Evolutionary conservation across 2,329 filamentous ascomycete species (phyloP), one percentile per base, ranked within the genome.

Genomic region (Grosmannia serpens): DNA sequence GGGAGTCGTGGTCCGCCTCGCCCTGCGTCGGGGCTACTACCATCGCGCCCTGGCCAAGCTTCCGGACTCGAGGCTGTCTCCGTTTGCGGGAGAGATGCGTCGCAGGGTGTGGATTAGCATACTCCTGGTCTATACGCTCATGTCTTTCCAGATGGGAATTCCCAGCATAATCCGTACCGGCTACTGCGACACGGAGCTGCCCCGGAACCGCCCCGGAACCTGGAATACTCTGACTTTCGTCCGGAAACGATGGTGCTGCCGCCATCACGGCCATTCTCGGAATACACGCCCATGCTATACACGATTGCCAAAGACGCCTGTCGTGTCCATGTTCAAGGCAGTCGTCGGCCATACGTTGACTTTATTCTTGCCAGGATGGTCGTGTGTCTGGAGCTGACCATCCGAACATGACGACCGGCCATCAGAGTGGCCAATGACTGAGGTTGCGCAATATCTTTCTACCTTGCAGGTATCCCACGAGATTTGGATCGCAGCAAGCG

Each of bases 351-450:
- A 60, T 26, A 57, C 54, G 13, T 51, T n/a, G 77, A 81, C 57
- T 80, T 77, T 50, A 68, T 81, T 1, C 70, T 81, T 1, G 78
- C 78, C 0, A 73, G 74, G 9, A 79, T 79, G 73, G 73, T 81
- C 17, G 64, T 81, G 3, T 81, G 75, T 58, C 53, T 60, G 9
- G 58, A 60, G 31, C 10, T 33, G 31, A 33, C 31, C 31, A 33
- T 33, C 31, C 31, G 31, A 10, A 33, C 31, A 33, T 10, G 31
- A 10, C 31, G 10, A 33, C 10, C 31, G 31, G 31, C 31, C 6
- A 10, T 33, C 31, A 33, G 31, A 5, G 10, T 10, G 10, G 10
- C 31, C 31, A 33, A 33, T 10, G 31, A 33, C 31, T 10, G 6
- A 5, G 31, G 31, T 10, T 5, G 6, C 5, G 10, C 31, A 33